phyloP scores from a whole-genome alignment of 306 rosid species.

The Crataegus laevigata region DNA sequence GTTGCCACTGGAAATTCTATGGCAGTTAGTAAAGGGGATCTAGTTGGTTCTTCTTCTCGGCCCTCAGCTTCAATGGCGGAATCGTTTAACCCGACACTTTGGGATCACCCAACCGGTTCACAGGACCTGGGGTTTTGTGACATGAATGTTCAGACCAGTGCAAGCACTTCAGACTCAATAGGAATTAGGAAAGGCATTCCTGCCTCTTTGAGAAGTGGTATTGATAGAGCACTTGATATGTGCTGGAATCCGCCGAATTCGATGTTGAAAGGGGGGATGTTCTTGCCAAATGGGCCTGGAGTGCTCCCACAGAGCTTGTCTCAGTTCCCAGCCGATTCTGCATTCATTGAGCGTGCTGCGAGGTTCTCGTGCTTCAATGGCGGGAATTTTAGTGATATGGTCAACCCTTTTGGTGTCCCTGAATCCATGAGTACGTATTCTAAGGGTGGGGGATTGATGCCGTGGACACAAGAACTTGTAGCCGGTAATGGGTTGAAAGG shows the following conservation, averaged over 20 bases:
- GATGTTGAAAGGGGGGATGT: conserved; percentile 44
- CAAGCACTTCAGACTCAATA: conserved; percentile 28
- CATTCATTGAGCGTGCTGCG: conserved; percentile 84
- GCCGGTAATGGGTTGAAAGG: conserved; percentile 38
- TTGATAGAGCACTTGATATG: conserved; percentile 53
- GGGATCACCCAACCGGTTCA: conserved; percentile 54
- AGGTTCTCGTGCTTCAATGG: conserved; percentile 73
- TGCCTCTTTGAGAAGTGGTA: conserved; percentile 39
- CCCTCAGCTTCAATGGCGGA: conserved; percentile 68
- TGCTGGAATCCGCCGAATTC: conserved; percentile 53
- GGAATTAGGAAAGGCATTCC: conserved; percentile 50
- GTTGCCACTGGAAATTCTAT: conserved; percentile 37
- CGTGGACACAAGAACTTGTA: conserved; percentile 37
- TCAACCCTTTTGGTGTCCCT: conserved; percentile 51
- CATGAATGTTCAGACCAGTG: conserved; percentile 36
- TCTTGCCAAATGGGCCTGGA: conserved; percentile 48
- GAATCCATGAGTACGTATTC: conserved; percentile 41
- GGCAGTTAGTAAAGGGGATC: conserved; percentile 44
- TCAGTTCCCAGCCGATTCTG: conserved; percentile 86
- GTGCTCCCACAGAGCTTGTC: conserved; percentile 56
- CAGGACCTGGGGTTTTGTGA: conserved; percentile 64
- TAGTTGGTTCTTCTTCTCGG: conserved; percentile 54
- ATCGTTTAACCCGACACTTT: conserved; percentile 45
- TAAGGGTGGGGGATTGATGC: conserved; percentile 32
- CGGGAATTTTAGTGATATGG: conserved; percentile 51